Conservation (phyloP, 306 rosid species). For the Malus asiatica region DNA sequence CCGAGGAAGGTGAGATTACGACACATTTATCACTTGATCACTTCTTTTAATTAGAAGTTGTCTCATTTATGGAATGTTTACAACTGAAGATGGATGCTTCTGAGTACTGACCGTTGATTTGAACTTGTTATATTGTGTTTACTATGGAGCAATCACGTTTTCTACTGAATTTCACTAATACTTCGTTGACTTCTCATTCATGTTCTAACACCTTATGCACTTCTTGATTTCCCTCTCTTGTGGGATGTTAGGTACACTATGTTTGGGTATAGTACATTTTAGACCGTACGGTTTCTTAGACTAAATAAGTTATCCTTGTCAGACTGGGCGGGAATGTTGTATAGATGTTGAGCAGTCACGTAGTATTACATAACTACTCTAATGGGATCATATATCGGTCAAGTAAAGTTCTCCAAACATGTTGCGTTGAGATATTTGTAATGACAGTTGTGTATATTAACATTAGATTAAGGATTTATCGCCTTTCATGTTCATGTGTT, state of each 20-base stretch:
- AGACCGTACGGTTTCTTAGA: not conserved
- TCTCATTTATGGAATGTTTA: conserved; percentile 3
- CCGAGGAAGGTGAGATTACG: conserved; percentile 67
- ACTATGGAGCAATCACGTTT: not conserved
- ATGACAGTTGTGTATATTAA: not conserved
- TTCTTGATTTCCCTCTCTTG: not conserved
- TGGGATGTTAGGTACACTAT: not conserved
- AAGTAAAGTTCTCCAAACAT: not conserved
- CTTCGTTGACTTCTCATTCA: not conserved
- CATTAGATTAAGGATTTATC: not conserved
- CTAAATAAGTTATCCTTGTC: not conserved
- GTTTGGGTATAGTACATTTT: not conserved
- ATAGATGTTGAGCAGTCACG: not conserved
- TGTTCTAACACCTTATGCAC: not conserved
- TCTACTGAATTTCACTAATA: not conserved
- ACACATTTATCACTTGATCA: conserved; percentile 1
- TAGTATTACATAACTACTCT: not conserved
- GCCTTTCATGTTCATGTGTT: not conserved
- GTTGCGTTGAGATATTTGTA: not conserved
- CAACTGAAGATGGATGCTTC: not conserved
- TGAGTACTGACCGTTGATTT: not conserved
- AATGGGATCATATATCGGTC: not conserved
- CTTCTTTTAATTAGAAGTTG: not conserved
- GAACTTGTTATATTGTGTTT: not conserved
- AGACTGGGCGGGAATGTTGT: not conserved